Percentiles rank a stretch among this genome's conserved stretches.
Evolutionary conservation across 345 rosid genomes (phyloP).

Genomic region (Brassica carinata): DNA sequence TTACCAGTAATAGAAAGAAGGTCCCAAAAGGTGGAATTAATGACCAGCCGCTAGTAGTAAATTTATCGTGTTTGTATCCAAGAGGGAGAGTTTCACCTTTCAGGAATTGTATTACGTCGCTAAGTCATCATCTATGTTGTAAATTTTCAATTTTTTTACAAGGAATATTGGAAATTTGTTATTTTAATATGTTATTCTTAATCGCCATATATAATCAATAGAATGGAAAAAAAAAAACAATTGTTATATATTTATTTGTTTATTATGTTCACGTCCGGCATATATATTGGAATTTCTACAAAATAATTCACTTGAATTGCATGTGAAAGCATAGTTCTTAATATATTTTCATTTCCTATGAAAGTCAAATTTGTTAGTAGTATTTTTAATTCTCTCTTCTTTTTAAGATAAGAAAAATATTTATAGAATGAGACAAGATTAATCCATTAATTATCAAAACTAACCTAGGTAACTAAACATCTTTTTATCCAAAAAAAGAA

Average conservation of each 20-base stretch:
- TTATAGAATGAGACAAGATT: background rate
- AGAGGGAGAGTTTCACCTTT: constrained; percentile 31
- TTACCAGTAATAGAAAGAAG: too few species aligned
- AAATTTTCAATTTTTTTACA: background rate
- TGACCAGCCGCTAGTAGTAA: constrained; percentile 43
- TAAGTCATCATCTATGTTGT: constrained; percentile 24
- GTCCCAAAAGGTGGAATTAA: constrained; percentile 30
- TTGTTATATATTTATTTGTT: background rate
- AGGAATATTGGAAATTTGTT: background rate
- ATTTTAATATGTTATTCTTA: too few species aligned
- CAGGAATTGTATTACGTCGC: constrained; percentile 1
- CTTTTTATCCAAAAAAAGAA: too few species aligned
- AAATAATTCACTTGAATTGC: background rate
- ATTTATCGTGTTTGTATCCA: background rate
- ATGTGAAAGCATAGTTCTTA: background rate
- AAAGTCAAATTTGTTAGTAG: background rate
- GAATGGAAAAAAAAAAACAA: background rate
- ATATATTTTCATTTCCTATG: background rate
- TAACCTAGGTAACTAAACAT: background rate
- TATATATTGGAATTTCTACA: background rate
- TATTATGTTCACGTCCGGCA: background rate
- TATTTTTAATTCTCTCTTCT: background rate
- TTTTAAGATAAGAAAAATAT: background rate
- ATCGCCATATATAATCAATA: too few species aligned
- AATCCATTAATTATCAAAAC: background rate